Conservation (phyloP, 192 early-diverging fungal genomes). For the Glomus cerebriforme region DNA sequence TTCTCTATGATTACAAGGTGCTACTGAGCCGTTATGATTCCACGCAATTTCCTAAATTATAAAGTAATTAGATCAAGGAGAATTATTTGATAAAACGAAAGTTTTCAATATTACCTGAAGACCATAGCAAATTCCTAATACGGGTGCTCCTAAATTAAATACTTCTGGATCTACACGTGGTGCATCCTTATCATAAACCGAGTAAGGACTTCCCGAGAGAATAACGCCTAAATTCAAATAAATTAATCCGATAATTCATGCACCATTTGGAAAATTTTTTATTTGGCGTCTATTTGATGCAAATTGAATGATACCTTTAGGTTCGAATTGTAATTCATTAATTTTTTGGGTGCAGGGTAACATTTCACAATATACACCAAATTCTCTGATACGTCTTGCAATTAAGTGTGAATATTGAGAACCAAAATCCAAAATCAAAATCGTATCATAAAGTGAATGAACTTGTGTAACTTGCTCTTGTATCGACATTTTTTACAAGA, state of each 20-base stretch:
- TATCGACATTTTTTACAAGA: neutral
- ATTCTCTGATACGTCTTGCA: constrained; percentile 91
- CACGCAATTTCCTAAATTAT: constrained; percentile 79
- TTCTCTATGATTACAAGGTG: constrained; percentile 86
- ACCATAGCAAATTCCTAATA: constrained; percentile 99
- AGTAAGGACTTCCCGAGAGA: constrained; percentile 95
- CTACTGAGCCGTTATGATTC: constrained; percentile 87
- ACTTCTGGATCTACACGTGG: constrained; percentile 93
- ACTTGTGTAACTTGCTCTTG: constrained; percentile 55
- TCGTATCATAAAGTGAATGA: constrained; percentile 87
- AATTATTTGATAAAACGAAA: neutral
- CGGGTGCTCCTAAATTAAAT: constrained; percentile 85
- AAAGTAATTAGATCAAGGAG: constrained; percentile 14
- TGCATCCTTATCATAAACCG: constrained; percentile 92
- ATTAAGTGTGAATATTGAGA: constrained; percentile 99
- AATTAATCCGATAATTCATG: neutral
- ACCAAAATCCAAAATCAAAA: constrained; percentile 99
- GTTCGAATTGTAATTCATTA: constrained; percentile 90
- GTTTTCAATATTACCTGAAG: constrained; percentile 65
- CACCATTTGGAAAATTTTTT: neutral
- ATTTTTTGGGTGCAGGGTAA: constrained; percentile 96
- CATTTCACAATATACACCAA: constrained; percentile 98
- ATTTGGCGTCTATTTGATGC: neutral
- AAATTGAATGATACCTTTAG: constrained; percentile 65
- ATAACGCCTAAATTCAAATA: constrained; percentile 67